Percentiles rank a stretch among this genome's conserved stretches.
phyloP scores from a whole-genome alignment of 164 flowering plant species.

The Piper longum region DNA sequence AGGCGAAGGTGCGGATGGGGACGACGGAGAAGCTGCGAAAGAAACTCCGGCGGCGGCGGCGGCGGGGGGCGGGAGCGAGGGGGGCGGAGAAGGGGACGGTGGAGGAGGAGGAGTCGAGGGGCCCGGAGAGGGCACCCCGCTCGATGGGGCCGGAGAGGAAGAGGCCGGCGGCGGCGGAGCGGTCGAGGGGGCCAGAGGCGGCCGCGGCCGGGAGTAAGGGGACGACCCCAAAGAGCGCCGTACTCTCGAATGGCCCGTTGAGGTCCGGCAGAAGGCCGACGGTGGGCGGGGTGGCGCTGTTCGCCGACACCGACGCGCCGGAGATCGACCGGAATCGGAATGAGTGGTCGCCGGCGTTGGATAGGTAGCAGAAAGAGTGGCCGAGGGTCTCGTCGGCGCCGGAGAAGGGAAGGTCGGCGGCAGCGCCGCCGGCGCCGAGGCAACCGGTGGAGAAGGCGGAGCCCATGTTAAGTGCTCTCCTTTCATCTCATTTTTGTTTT shows the following conservation, averaged over 20 bases:
- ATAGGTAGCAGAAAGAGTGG: too few relatives aligned
- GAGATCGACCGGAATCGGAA: conserved; percentile 78
- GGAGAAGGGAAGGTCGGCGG: too few relatives aligned
- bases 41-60: conserved; percentile 9
- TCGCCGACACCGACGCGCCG: conserved; percentile 94
- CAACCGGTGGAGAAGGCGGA: too few relatives aligned
- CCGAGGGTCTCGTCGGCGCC: too few relatives aligned
- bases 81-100: conserved; percentile 18
- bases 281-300: conserved; percentile 63
- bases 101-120: conserved; percentile 36
- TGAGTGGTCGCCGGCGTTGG: conserved; percentile 15
- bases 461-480: too few relatives aligned
- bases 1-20: conserved; percentile 70
- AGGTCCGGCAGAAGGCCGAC: conserved; percentile 23
- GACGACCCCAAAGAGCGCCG: conserved; percentile 60
- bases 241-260: conserved; percentile 68
- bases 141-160: conserved; percentile 96
- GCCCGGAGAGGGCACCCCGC: conserved; percentile 80
- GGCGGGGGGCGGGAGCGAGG: conserved; percentile 80
- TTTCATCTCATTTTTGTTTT: too few relatives aligned
- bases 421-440: too few relatives aligned
- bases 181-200: conserved; percentile 5
- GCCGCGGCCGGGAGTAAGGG: conserved; percentile 55
- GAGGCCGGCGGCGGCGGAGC: conserved; percentile 23
- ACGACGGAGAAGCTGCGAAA: conserved; percentile 55